Evolutionary conservation across 306 rosid species (phyloP).

Genomic region (Quercus gilva): DNA sequence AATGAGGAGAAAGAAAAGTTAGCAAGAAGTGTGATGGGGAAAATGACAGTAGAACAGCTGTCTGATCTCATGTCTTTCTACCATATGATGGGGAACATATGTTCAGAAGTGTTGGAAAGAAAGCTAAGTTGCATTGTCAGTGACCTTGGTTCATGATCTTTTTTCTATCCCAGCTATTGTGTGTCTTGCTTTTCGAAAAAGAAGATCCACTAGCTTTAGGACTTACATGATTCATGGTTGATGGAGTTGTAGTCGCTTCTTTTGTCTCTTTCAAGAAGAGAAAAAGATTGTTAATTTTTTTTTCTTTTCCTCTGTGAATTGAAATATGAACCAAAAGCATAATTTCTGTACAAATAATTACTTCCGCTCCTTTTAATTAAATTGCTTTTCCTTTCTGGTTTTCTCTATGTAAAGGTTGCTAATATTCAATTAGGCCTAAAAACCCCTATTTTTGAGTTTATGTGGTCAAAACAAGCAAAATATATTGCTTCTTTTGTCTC

Average conservation of each 20-base stretch:
- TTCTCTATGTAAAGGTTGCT: neutral
- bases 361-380: neutral
- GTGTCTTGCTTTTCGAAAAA: neutral
- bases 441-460: no score
- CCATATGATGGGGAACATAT: slow-evolving; percentile 76
- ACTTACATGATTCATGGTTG: slow-evolving; percentile 32
- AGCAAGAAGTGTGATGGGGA: slow-evolving; percentile 74
- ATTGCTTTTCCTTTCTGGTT: neutral
- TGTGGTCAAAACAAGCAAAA: no score
- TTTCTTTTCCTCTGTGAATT: neutral
- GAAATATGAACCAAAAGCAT: neutral
- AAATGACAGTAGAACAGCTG: slow-evolving; percentile 70
- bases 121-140: slow-evolving; percentile 52
- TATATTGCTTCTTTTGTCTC: neutral
- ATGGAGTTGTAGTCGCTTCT: neutral
- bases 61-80: slow-evolving; percentile 81
- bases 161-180: neutral
- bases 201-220: neutral
- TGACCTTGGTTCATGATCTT: slow-evolving; percentile 21
- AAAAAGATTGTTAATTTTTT: neutral
- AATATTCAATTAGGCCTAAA: no score
- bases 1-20: slow-evolving; percentile 61
- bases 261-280: neutral
- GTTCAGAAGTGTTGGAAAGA: slow-evolving; percentile 64
- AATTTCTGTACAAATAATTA: neutral